Evolutionary conservation across 176 grass and related monocot genomes (phyloP), one percentile per base, ranked within the genome.

Genomic region (Cymbopogon citratus): DNA sequence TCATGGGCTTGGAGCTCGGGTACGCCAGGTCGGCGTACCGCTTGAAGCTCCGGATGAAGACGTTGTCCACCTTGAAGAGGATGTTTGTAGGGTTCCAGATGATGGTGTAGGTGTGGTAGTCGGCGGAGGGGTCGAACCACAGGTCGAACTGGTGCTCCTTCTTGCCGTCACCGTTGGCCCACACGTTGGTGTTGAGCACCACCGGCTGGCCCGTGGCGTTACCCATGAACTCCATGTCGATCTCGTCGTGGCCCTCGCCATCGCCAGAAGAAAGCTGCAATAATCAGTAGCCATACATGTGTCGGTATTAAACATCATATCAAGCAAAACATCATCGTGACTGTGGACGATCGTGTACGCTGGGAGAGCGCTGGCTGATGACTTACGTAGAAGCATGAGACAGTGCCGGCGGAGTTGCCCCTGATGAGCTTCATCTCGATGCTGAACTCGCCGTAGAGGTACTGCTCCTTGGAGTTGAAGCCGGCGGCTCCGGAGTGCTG

Each of bases 11-110:
- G 60, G 70, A 59, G 0, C 51, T 66, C 0, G 93, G 93, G 40
- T 78, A 95, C 3, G 87, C 4, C 40, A 95, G 82, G 56, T 81
- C 93, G n/a, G 90, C 66, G 90, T 89, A 90, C 41, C 90, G 92
- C 85, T 95, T 95, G 93, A 81, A 81, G 46, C 5, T 27, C 0
- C 78, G 65, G 65, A 81, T 57, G 33, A 70, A 36, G 2, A 28
- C 9, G 15, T 71, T 13, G 75, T 95, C 93, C 0, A 95, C 93
- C 6, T 88, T 82, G 69, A 95, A 95, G 21, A 81, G 35, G 83
- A 90, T 86, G 73, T 90, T 90, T 1, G 13, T 2, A 0, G 83
- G 83, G 67, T 90, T 90, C 88, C 88, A 90, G 28, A 46, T 82
- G 46, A 90, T 78, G 56, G 75, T 86, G 88, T 90, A 90, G 79